Percentiles rank a stretch among this genome's conserved stretches.
Evolutionary conservation across 129 eudicot species (phyloP).

Genomic region (Centaurea solstitialis): DNA sequence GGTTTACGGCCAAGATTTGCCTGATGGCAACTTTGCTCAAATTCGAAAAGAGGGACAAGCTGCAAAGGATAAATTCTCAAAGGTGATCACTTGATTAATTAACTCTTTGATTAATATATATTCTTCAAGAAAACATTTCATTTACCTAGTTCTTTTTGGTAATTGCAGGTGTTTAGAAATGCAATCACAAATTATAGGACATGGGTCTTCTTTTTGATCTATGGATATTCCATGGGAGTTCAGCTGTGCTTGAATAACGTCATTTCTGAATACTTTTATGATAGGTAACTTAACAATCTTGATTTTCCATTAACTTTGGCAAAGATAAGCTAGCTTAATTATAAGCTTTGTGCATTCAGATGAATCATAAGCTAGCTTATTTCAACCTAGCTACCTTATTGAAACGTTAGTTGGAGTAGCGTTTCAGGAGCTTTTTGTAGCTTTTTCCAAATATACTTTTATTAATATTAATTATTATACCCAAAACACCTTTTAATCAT

Average conservation of each 20-base stretch:
- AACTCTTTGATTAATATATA: too few species aligned
- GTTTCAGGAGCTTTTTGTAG: too few species aligned
- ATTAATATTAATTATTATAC: too few species aligned
- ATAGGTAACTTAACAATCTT: slow-evolving; percentile 12
- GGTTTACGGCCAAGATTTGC: slow-evolving; percentile 49
- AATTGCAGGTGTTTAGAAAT: slow-evolving; percentile 26
- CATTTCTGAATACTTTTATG: slow-evolving; percentile 37
- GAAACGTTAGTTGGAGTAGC: too few species aligned
- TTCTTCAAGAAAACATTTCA: too few species aligned
- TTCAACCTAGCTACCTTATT: too few species aligned
- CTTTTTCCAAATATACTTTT: too few species aligned
- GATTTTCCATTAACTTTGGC: too few species aligned
- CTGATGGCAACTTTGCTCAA: slow-evolving; percentile 49
- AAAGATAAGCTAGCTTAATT: too few species aligned
- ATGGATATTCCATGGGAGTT: slow-evolving; percentile 41
- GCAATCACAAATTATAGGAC: slow-evolving; percentile 35
- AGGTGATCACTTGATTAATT: slow-evolving; percentile 11
- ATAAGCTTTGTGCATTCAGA: too few species aligned
- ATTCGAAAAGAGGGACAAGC: slow-evolving; percentile 35
- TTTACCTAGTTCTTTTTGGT: neutral
- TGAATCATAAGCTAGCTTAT: too few species aligned
- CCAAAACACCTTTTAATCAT: too few species aligned
- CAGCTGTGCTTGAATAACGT: slow-evolving; percentile 42
- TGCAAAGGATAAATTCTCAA: slow-evolving; percentile 40
- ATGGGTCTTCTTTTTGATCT: slow-evolving; percentile 32